Conservation (phyloP, 2,329 filamentous ascomycete genomes). For the Venturia oleaginea region DNA sequence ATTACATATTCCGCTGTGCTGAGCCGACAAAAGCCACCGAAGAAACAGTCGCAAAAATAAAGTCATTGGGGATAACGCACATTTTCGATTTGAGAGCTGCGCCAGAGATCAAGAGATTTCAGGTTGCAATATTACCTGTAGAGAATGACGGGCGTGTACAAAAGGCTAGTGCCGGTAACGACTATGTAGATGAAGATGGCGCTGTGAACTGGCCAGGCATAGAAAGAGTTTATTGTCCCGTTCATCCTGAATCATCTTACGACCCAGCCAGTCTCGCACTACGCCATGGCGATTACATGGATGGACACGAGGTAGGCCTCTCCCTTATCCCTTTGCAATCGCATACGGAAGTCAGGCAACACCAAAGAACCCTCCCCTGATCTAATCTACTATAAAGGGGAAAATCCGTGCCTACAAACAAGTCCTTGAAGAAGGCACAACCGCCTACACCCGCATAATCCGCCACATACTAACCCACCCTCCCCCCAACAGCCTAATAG, state of each 20-base stretch:
- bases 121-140: neutral
- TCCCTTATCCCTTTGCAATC: slow-evolving; percentile 31
- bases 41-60: neutral
- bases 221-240: slow-evolving; percentile 43
- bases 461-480: slow-evolving; percentile 40
- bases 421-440: slow-evolving; percentile 47
- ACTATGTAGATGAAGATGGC: slow-evolving; percentile 16
- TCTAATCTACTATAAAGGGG: neutral
- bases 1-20: slow-evolving; percentile 5
- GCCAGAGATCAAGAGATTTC: slow-evolving; percentile 6
- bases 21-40: slow-evolving; percentile 3
- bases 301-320: slow-evolving; percentile 46
- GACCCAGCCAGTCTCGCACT: slow-evolving; percentile 52
- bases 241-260: slow-evolving; percentile 55
- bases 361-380: neutral
- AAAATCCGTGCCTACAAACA: slow-evolving; percentile 47
- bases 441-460: slow-evolving; percentile 51
- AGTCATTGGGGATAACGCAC: slow-evolving; percentile 46
- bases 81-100: slow-evolving; percentile 56
- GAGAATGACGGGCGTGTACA: neutral
- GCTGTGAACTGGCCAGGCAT: slow-evolving; percentile 27
- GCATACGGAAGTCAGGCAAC: no score
- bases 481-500: slow-evolving; percentile 31
- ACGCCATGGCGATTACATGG: slow-evolving; percentile 52
- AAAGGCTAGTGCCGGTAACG: neutral